Base-by-base conservation (phyloP, 2,329 filamentous ascomycete species). In the Colletotrichum falcatum region DNA sequence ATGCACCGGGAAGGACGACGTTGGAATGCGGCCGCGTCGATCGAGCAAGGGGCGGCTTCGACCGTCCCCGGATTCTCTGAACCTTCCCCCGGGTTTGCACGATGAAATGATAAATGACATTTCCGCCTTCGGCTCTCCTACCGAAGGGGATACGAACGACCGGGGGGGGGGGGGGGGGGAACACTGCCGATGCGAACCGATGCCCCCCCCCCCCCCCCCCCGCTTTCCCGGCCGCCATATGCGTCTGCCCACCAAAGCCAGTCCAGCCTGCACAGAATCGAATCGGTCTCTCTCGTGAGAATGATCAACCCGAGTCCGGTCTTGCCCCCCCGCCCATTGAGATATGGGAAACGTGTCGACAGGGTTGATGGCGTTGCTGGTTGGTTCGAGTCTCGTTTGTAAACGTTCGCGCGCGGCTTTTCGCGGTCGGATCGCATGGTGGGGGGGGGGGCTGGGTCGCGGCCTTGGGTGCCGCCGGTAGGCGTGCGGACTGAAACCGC, bases 291-390 rank as follows among this genome's bases (percentile, higher is more conserved):
- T n/a, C n/a, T n/a, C n/a, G n/a, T n/a, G n/a, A n/a, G n/a, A n/a
- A n/a, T n/a, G n/a, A n/a, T n/a, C n/a, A n/a, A n/a, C n/a, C n/a
- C n/a, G n/a, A n/a, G n/a, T n/a, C n/a, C n/a, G n/a, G n/a, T n/a
- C n/a, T n/a, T n/a, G n/a, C n/a, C n/a, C n/a, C n/a, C n/a, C n/a
- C n/a, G n/a, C 53, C 23, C 54, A 54, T 55, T 30, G 54, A 33
- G 46, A 60, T 54, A 16, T 37, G 28, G 53, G 51, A 65, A 55
- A 60, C 54, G 53, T 60, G 61, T 42, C 44, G 37, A 64, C 61
- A 59, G 53, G 60, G 66, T 54, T 68, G 12, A 33, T 12, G 11
- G 35, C 20, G 64, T 35, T 65, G 46, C 28, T 30, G 61, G 53
- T 54, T 58, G 26, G 20, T 18, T 42, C n/a, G n/a, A n/a, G n/a